Percentiles rank a stretch among this genome's conserved stretches.
Evolutionary conservation across 1,284 basidiomycete genomes (phyloP).

Genomic region (Microbotryomycetes sp.): DNA sequence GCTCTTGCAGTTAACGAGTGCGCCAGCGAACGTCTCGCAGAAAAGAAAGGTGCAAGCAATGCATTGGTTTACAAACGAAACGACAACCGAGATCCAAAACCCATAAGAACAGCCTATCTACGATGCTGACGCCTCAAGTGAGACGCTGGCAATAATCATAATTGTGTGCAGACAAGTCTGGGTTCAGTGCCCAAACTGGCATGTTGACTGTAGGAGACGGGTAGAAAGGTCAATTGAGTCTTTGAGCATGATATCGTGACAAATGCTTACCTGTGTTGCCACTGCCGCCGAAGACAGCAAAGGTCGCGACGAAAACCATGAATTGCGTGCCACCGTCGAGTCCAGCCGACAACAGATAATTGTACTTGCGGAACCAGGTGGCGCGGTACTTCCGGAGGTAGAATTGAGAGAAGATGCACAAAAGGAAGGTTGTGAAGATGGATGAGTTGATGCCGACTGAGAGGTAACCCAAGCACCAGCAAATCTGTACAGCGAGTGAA

Average conservation of each 20-base stretch:
- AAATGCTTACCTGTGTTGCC: no score
- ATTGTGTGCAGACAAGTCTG: conserved; percentile 3
- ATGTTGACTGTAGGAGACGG: conserved; percentile 3
- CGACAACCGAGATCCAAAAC: no score
- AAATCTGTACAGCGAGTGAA: conserved; percentile 1
- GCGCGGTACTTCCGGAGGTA: conserved; percentile 22
- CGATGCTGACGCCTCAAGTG: no score
- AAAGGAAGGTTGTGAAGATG: conserved; percentile 21
- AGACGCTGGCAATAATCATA: conserved; percentile 15
- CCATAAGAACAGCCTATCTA: no score
- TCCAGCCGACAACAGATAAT: conserved; percentile 34
- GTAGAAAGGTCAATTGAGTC: no score
- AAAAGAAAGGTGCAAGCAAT: no score
- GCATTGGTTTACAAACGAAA: no score
- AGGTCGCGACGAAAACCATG: conserved; percentile 22
- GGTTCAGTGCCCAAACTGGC: conserved; percentile 24
- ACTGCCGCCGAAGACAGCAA: conserved; percentile 17
- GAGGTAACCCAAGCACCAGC: conserved; percentile 28
- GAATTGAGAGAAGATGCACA: conserved; percentile 22
- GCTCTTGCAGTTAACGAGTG: no score
- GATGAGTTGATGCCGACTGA: conserved; percentile 32
- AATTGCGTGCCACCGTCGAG: conserved; percentile 33
- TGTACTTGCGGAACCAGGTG: conserved; percentile 35
- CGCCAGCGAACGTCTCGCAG: no score
- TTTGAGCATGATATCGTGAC: no score